A percentile compares a stretch with the other conserved stretches of the same genome.
These are phyloP conservation scores for Ophiostoma perfectum DNA, from an alignment of 2,329 filamentous ascomycete species.

Conservation along the genomic window DNA sequence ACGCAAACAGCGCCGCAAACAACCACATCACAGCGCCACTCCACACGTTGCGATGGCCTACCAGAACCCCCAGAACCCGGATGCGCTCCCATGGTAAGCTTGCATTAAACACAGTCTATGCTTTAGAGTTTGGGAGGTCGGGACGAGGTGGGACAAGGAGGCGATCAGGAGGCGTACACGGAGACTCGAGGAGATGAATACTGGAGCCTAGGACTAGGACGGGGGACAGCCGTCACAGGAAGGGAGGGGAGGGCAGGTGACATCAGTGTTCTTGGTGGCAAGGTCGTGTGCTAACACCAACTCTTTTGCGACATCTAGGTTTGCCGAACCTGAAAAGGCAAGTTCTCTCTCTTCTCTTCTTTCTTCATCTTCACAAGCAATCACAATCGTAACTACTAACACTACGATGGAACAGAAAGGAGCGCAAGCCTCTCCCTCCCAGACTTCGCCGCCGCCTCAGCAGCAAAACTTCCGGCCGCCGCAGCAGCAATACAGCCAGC, in stretches of 20 bases:
- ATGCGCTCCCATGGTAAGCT: slow-evolving; percentile 82
- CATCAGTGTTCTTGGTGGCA: background rate
- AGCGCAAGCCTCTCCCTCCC: slow-evolving; percentile 14
- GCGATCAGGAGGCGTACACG: background rate
- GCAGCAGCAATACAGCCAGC: slow-evolving; percentile 13
- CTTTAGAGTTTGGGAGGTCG: background rate
- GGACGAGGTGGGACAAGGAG: background rate
- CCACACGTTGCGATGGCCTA: slow-evolving; percentile 66
- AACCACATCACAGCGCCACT: background rate
- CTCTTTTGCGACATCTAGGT: slow-evolving; percentile 33
- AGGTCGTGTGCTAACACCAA: background rate
- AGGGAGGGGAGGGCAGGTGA: background rate
- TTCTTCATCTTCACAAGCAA: background rate
- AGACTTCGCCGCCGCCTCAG: slow-evolving; percentile 1
- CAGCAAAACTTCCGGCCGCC: slow-evolving; percentile 17
- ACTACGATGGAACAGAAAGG: slow-evolving; percentile 32
- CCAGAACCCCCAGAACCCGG: slow-evolving; percentile 86
- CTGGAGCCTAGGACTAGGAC: background rate
- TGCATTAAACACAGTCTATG: background rate
- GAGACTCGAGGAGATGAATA: background rate
- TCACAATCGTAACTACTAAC: background rate
- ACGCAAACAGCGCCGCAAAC: background rate
- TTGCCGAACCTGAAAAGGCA: slow-evolving; percentile 48
- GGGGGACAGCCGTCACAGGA: background rate
- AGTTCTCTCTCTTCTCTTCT: slow-evolving; percentile 25